Base-by-base conservation (phyloP, 129 eudicot species). In the Centrapalus pauciflorus region DNA sequence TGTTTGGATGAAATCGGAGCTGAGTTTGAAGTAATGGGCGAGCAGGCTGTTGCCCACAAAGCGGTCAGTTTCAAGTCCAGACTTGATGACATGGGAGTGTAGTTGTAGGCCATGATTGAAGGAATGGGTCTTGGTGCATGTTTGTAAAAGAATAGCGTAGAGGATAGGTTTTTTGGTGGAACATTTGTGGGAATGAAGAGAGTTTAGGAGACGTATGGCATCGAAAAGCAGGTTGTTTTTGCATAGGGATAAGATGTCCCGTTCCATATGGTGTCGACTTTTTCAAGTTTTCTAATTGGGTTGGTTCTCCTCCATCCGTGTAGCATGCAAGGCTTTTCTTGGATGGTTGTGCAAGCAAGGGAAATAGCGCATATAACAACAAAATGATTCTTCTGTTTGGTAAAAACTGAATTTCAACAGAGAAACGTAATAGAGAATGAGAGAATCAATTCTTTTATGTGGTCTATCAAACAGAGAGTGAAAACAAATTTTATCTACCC, bases 31-130 rank as follows among this genome's bases (percentile, higher is more conserved):
- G 86, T 91, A 91, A 11, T 81, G 77, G 5, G 98, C 87, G 5
- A 91, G 84, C 25, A 91, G 66, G 66, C 95, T 85, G 72, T 91
- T 91, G 20, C 96, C 89, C 3, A 91, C 96, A 24, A 83, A 86
- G 4, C 86, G 87, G 62, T 88, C 89, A 0, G 84, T 74, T 61
- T 74, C 81, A 6, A 91, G 83, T 8, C 90, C 96, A 24, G 86
- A 73, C 52, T 91, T 91, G 64, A 85, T 60, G 49, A 85, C 71
- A 51, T 81, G 86, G 37, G 87, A 69, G 66, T 85, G 98, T 46
- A 91, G 38, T 49, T 87, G 89, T 28, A 83, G 74, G 51, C 98
- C 98, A 20, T 45, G 71, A 26, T 30, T 34, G 79, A 87, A 79
- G 27, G 74, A 60, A 12, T 35, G 64, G 7, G 62, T 62, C 43